Evolutionary conservation across 1,284 basidiomycete species (phyloP), one percentile per base, ranked within the genome.

Genomic region (Neotropicomus parvogracilis): DNA sequence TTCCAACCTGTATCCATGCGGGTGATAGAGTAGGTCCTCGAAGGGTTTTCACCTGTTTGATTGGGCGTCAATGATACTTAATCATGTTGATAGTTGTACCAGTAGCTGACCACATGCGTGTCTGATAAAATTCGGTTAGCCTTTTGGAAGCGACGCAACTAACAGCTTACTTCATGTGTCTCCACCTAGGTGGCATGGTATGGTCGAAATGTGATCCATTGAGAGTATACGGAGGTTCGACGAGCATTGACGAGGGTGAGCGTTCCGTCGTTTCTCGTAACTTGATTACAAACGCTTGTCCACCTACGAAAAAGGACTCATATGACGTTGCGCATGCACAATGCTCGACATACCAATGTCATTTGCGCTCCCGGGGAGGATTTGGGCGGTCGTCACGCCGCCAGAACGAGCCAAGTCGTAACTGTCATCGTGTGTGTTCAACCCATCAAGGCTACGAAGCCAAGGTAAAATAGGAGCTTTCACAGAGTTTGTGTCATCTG

Each of bases 241-340:
- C 64, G 5, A 85, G 63, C 78, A 83, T 83, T 1, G 81, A 79
- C 4, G 72, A 74, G 3, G 81, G 70, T 0, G 82, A 79, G 14
- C 75, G 71, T 53, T 83, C 79, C 32, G 60, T 60, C 2, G 82
- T 81, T 52, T 72, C 72, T 7, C 85, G 73, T 27, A 85, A 70
- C 62, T 89, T 89, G 54, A 88, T 74, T 43, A 82, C 70, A 57
- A 83, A 85, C 0, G 82, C 81, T 60, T 89, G 83, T 0, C 85
- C 83, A 48, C 79, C 82, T 83, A 44, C 39, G 2, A 28, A 34
- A 45, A 32, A 36, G 9, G 31, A 52, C 16, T 7, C 5, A 13
- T 32, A 19, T 12, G 1, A 43, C 13, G 13, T n/a, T n/a, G n/a
- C n/a, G n/a, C n/a, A n/a, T n/a, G 9, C 9, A 20, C 12, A 26